These are phyloP conservation scores for Ganoderma lucidum DNA, from an alignment of 1,284 basidiomycete species.

Conservation along the genomic window DNA sequence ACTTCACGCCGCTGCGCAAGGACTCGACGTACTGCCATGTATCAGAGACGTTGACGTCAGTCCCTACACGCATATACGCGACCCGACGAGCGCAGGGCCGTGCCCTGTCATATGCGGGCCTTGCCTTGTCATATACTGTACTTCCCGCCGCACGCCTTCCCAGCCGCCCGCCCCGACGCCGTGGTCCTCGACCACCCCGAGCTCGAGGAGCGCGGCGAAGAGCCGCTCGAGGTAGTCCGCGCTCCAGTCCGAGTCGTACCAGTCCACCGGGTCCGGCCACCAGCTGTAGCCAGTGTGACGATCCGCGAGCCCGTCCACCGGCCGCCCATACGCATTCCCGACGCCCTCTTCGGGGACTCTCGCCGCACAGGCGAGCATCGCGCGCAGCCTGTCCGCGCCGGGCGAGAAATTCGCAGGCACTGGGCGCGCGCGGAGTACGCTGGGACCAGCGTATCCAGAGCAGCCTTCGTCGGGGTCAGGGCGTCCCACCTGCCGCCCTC, in stretches of 20 bases:
- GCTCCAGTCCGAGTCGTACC: conserved; percentile 5
- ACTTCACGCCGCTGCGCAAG: neutral
- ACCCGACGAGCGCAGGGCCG: neutral
- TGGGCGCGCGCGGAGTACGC: neutral
- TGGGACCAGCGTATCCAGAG: neutral
- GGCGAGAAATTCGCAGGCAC: neutral
- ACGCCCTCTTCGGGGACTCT: neutral
- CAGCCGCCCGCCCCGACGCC: neutral
- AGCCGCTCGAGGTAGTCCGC: neutral
- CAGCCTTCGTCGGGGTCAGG: neutral
- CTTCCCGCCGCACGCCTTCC: neutral
- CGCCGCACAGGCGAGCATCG: neutral
- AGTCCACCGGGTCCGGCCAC: neutral
- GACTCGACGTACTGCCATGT: neutral
- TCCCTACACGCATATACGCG: neutral
- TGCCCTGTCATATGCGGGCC: neutral
- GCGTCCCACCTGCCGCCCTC: neutral
- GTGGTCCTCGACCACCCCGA: neutral
- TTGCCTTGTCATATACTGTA: neutral
- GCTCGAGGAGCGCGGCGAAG: neutral
- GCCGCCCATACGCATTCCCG: neutral
- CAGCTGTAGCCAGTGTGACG: neutral
- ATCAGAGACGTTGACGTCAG: neutral
- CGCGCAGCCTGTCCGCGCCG: neutral
- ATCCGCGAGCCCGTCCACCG: neutral